These are phyloP conservation scores for Ustilago trichophora DNA, from an alignment of 1,284 basidiomycete species.

Conservation along the genomic window DNA sequence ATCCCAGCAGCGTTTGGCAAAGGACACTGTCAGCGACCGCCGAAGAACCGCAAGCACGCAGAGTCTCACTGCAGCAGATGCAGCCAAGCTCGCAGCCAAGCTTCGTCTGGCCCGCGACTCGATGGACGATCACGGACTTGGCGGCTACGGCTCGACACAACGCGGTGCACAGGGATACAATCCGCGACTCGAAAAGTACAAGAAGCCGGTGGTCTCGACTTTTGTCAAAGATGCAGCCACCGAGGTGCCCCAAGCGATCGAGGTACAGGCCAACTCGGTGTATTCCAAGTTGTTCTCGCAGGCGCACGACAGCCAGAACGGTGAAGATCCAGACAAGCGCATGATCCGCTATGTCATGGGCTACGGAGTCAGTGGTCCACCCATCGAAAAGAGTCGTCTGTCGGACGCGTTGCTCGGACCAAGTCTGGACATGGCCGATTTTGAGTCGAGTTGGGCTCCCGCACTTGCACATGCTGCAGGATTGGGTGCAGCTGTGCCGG, in stretches of 20 bases:
- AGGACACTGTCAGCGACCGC: conserved; percentile 17
- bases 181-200: conserved; percentile 42
- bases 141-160: conserved; percentile 9
- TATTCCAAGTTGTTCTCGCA: conserved; percentile 42
- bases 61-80: conserved; percentile 55
- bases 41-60: conserved; percentile 44
- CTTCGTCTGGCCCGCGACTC: conserved; percentile 52
- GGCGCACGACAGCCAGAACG: conserved; percentile 37
- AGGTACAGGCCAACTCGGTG: conserved; percentile 44
- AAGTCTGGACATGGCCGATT: conserved; percentile 56
- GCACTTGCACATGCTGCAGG: conserved; percentile 56
- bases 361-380: conserved; percentile 63
- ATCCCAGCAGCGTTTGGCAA: conserved; percentile 10
- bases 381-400: conserved; percentile 54
- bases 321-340: conserved; percentile 10
- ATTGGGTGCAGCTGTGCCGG: conserved; percentile 29
- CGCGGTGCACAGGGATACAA: conserved; percentile 39
- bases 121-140: conserved; percentile 42
- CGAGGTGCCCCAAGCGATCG: conserved; percentile 38
- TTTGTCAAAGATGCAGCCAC: conserved; percentile 48
- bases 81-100: conserved; percentile 57
- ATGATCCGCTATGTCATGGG: conserved; percentile 61
- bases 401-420: conserved; percentile 58
- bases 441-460: conserved; percentile 58
- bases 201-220: conserved; percentile 53